Base-by-base conservation (phyloP, 2,329 filamentous ascomycete species). In the Exophiala phaeomuriformis region DNA sequence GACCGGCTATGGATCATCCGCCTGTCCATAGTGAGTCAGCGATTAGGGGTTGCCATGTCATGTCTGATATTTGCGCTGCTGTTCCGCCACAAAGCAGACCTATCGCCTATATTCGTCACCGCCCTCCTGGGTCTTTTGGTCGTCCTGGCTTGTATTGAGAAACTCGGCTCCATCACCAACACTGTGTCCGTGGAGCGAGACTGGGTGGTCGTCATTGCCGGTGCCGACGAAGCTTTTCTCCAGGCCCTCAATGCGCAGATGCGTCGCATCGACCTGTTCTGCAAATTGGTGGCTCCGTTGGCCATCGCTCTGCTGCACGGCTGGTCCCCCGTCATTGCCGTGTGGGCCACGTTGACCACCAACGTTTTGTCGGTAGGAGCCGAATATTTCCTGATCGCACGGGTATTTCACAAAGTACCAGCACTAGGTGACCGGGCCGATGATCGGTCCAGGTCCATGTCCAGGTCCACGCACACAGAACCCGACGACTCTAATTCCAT, bases 161-260 rank as follows among this genome's bases (percentile, higher is more conserved):
- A 89, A 65, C 67, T 88, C 5, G 75, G 74, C 9, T 75, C 82
- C 1, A 75, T 83, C 4, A 75, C 81, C 65, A 89, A 88, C 64
- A 73, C 80, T 0, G 78, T 89, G 0, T 74, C 85, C 0, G 76
- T 90, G 0, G 86, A 89, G 66, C 73, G 82, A 62, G 86, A 90
- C 61, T 88, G 85, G 85, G 69, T 73, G 58, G 47, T 67, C 52
- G 52, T 47, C 6, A 53, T 45, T 39, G 44, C 53, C 39, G 45
- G 29, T 12, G 47, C 56, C 4, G 35, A 54, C 37, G 45, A 56
- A 2, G 41, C 47, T 59, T 68, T 33, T 63, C 65, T 60, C 51
- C 37, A 53, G 69, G 65, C 63, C 64, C 52, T 80, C 2, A 81
- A 81, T 61, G 72, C 78, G 1, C 71, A 71, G 6, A 81, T 81